A percentile compares a stretch with the other conserved stretches of the same genome.
phyloP scores from a whole-genome alignment of 805 yeast species.

The Yamadazyma akitaensis region DNA sequence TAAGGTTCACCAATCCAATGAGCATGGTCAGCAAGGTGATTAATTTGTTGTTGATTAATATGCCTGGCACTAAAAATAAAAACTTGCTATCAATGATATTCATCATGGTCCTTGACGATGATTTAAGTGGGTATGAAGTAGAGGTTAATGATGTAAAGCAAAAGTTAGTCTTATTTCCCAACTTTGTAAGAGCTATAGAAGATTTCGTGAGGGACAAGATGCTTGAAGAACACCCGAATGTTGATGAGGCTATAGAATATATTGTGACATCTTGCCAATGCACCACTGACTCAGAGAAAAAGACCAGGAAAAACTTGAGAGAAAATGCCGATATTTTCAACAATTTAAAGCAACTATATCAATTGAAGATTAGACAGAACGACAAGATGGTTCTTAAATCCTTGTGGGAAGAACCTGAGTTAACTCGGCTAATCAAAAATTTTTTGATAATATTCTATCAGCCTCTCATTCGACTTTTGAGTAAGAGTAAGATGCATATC shows the following conservation, averaged over 20 bases:
- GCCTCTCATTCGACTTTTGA: slow-evolving; percentile 37
- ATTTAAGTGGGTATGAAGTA: slow-evolving; percentile 14
- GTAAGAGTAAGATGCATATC: slow-evolving; percentile 35
- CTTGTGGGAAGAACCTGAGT: slow-evolving; percentile 81
- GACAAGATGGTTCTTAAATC: slow-evolving; percentile 76
- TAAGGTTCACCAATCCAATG: slow-evolving; percentile 85
- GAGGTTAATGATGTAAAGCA: slow-evolving; percentile 37
- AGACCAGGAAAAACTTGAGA: background rate
- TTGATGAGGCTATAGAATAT: slow-evolving; percentile 7
- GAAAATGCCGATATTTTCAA: slow-evolving; percentile 18
- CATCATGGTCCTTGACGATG: slow-evolving; percentile 41
- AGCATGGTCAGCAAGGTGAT: slow-evolving; percentile 74
- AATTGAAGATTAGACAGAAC: slow-evolving; percentile 58
- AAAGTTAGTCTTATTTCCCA: slow-evolving; percentile 19
- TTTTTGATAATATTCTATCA: slow-evolving; percentile 49
- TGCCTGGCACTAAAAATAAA: slow-evolving; percentile 29
- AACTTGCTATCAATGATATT: slow-evolving; percentile 68
- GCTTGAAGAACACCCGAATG: slow-evolving; percentile 5
- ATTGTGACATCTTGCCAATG: background rate
- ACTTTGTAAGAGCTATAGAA: slow-evolving; percentile 25
- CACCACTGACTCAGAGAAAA: background rate
- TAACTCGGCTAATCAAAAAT: slow-evolving; percentile 72
- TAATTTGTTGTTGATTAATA: slow-evolving; percentile 66
- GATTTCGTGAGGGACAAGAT: slow-evolving; percentile 17
- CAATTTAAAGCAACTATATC: slow-evolving; percentile 59